Conservation (phyloP, 352 stramenopile species). For the Pseudoperonospora humuli region DNA sequence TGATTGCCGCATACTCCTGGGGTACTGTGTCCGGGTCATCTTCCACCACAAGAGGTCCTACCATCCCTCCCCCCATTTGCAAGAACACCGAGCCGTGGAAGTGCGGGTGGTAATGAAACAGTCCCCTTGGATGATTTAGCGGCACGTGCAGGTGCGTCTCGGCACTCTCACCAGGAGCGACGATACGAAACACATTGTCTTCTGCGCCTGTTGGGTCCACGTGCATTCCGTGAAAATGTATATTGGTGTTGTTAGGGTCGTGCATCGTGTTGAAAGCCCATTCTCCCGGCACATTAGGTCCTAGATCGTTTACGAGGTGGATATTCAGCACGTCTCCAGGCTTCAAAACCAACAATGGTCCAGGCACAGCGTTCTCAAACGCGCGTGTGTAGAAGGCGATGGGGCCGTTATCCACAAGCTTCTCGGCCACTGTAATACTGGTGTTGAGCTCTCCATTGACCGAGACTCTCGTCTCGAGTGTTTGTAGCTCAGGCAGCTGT, state of each 20-base stretch:
- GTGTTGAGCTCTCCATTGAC: slow-evolving; percentile 56
- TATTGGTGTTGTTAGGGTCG: slow-evolving; percentile 67
- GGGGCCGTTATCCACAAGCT: slow-evolving; percentile 39
- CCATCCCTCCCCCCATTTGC: slow-evolving; percentile 73
- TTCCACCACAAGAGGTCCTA: slow-evolving; percentile 54
- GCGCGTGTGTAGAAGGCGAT: slow-evolving; percentile 66
- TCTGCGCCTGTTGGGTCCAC: slow-evolving; percentile 67
- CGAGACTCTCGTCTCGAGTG: slow-evolving; percentile 30
- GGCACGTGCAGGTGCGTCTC: slow-evolving; percentile 50
- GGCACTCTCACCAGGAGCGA: slow-evolving; percentile 39
- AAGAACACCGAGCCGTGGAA: slow-evolving; percentile 66
- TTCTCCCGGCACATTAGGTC: slow-evolving; percentile 24
- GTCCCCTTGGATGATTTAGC: slow-evolving; percentile 49
- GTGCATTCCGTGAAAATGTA: slow-evolving; percentile 82
- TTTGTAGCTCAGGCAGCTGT: slow-evolving; percentile 29
- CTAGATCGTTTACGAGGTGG: slow-evolving; percentile 47
- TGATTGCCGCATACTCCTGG: slow-evolving; percentile 33
- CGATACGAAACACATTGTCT: slow-evolving; percentile 68
- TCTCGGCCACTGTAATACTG: slow-evolving; percentile 35
- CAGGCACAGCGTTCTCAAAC: slow-evolving; percentile 54
- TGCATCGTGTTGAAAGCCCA: slow-evolving; percentile 57
- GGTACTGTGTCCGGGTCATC: slow-evolving; percentile 40
- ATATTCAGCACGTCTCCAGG: slow-evolving; percentile 61
- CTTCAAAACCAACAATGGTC: slow-evolving; percentile 48
- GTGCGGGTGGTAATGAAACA: slow-evolving; percentile 85